Conservation (phyloP, 163 green algal species). For the Trebouxia gelatinosa region DNA sequence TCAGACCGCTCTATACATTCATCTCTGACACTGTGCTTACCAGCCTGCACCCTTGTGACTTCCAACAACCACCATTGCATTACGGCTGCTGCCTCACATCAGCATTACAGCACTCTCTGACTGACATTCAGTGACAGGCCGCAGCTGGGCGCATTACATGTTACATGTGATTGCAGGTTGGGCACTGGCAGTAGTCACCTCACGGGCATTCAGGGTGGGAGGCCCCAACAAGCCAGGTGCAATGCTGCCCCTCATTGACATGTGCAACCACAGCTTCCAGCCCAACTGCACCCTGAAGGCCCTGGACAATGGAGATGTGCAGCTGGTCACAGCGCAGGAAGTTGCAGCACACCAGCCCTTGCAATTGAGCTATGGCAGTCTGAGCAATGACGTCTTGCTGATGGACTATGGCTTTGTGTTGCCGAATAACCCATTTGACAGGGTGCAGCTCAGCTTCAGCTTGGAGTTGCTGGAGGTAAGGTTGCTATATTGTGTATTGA, state of each 20-base stretch:
- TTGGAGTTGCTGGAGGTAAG: constrained; percentile 49
- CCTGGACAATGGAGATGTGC: constrained; percentile 39
- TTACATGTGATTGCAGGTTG: constrained; percentile 52
- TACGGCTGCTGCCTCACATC: no score
- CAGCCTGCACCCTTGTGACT: no score
- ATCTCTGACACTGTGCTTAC: no score
- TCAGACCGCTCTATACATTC: no score
- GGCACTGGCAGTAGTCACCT: constrained; percentile 76
- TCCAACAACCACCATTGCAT: no score
- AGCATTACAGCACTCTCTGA: no score
- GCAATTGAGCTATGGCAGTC: constrained; percentile 36
- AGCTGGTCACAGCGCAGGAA: constrained; percentile 52
- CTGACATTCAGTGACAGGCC: no score
- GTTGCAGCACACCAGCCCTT: constrained; percentile 27
- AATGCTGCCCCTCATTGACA: constrained; percentile 87
- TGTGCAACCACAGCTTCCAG: constrained; percentile 85
- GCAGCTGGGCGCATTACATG: no score
- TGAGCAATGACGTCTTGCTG: constrained; percentile 86
- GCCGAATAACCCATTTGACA: constrained; percentile 72
- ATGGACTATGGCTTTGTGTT: constrained; percentile 89
- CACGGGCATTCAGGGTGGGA: constrained; percentile 71
- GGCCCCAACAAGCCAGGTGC: constrained; percentile 61
- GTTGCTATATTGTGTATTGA: neutral
- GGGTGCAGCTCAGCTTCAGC: constrained; percentile 62
- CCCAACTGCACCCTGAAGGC: constrained; percentile 72